Base-by-base conservation (phyloP, 2,329 filamentous ascomycete species). In the Aspergillus tamarii region DNA sequence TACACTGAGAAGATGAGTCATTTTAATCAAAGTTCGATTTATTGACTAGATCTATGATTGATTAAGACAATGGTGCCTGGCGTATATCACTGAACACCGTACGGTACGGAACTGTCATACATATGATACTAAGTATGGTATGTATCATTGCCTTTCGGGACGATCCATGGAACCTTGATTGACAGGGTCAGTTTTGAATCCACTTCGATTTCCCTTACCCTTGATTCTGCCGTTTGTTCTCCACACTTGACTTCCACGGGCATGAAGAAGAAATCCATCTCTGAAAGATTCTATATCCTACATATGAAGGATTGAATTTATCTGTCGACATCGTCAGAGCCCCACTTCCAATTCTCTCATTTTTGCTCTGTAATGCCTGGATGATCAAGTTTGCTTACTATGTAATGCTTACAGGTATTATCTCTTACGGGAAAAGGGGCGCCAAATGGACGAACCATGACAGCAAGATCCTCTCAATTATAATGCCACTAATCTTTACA, bases 321-420 rank as follows among this genome's bases (percentile, higher is more conserved):
- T 46, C 41, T 55, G 59, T 60, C 59, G 59, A 60, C 59, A 60
- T 60, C 59, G 41, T 55, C 59, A 55, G 59, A 60, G 16, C 28
- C 43, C 26, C 21, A 23, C 10, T n/a, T 16, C 3, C 9, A 30
- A 21, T n/a, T 39, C 21, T 39, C 41, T 41, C 23, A 19, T 16
- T 41, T 30, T 39, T 45, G 36, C 8, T 19, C 19, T 28, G 2
- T n/a, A 26, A 14, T 14, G 21, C 9, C 10, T 46, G 19, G 3
- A 52, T 12, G 19, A 52, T 52, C 19, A 14, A 16, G 28, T n/a
- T 52, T 52, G 28, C 48, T 52, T 52, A 52, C 48, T n/a, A 12
- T 52, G 28, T n/a, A n/a, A n/a, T 52, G 28, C 28, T 52, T 21
- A 21, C 19, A 52, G 28, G 28, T 32, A n/a, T 30, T 19, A 52